Evolutionary conservation across 306 rosid genomes (phyloP).

Genomic region (Urtica urens): DNA sequence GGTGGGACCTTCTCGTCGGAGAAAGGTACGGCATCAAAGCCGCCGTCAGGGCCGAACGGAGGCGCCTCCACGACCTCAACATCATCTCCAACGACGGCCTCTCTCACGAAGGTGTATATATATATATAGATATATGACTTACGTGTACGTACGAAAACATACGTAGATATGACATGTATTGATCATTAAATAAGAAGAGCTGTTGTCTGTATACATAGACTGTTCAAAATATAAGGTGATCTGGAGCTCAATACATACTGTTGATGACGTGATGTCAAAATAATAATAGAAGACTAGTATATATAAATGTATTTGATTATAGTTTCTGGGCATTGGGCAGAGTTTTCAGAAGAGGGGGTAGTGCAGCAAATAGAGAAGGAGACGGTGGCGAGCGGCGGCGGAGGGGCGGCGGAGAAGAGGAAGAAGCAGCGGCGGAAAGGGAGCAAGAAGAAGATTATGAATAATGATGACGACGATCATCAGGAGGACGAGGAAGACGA

Average conservation of each 20-base stretch:
- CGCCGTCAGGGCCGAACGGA: constrained; percentile 72
- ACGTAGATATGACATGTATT: background rate
- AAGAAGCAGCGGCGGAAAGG: constrained; percentile 30
- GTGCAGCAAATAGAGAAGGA: constrained; percentile 57
- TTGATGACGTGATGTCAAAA: background rate
- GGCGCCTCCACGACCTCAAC: constrained; percentile 59
- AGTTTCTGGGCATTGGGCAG: no score
- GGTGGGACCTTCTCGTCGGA: constrained; percentile 85
- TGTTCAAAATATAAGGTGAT: background rate
- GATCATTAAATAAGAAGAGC: no score
- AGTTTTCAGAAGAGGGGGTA: constrained; percentile 85
- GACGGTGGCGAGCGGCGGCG: constrained; percentile 53
- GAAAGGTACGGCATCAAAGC: constrained; percentile 92
- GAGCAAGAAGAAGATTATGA: constrained; percentile 9
- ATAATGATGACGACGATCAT: background rate
- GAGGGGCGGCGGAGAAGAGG: background rate
- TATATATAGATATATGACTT: no score
- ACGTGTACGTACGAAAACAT: no score
- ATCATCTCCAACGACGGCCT: constrained; percentile 72
- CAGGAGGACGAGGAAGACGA: background rate
- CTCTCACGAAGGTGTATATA: constrained; percentile 67
- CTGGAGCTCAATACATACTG: background rate
- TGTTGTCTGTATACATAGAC: background rate
- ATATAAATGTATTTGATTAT: background rate
- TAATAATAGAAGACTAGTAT: background rate